Conservation (phyloP, 2,329 filamentous ascomycete genomes). For the Talaromyces sp. region DNA sequence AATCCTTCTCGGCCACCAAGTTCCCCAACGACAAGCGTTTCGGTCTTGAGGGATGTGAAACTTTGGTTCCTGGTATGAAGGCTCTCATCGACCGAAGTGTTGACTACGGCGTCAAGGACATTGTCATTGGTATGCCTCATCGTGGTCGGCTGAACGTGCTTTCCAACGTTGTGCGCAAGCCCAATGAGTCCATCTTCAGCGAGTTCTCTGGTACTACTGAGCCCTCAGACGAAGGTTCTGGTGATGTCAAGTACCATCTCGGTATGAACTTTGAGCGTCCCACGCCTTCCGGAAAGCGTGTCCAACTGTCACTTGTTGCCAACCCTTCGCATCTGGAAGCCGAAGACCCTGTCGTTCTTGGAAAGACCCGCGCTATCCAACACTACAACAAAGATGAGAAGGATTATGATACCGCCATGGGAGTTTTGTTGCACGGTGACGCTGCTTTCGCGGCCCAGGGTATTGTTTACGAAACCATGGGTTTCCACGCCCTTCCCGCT, state of each 20-base stretch:
- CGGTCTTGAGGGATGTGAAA: slow-evolving; percentile 95
- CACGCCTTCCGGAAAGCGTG: slow-evolving; percentile 95
- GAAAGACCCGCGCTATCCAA: slow-evolving; percentile 95
- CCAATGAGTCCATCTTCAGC: slow-evolving; percentile 99
- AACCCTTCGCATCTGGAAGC: slow-evolving; percentile 98
- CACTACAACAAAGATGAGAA: slow-evolving; percentile 98
- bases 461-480: slow-evolving; percentile 97
- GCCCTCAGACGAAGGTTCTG: slow-evolving; percentile 90
- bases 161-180: slow-evolving; percentile 97
- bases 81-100: slow-evolving; percentile 96
- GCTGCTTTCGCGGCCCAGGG: slow-evolving; percentile 95
- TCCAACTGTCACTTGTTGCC: slow-evolving; percentile 97
- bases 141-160: slow-evolving; percentile 97
- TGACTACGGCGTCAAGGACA: slow-evolving; percentile 97
- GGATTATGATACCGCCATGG: slow-evolving; percentile 85
- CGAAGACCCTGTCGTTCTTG: slow-evolving; percentile 94
- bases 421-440: slow-evolving; percentile 92
- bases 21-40: slow-evolving; percentile 99
- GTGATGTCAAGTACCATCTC: slow-evolving; percentile 98
- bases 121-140: slow-evolving; percentile 99
- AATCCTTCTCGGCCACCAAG: slow-evolving; percentile 91
- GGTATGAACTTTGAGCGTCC: slow-evolving; percentile 99
- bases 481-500: slow-evolving; percentile 90
- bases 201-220: slow-evolving; percentile 88
- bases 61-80: slow-evolving; percentile 98